phyloP scores from a whole-genome alignment of 2,329 filamentous ascomycete genomes.

The Sclerotinia glacialis region DNA sequence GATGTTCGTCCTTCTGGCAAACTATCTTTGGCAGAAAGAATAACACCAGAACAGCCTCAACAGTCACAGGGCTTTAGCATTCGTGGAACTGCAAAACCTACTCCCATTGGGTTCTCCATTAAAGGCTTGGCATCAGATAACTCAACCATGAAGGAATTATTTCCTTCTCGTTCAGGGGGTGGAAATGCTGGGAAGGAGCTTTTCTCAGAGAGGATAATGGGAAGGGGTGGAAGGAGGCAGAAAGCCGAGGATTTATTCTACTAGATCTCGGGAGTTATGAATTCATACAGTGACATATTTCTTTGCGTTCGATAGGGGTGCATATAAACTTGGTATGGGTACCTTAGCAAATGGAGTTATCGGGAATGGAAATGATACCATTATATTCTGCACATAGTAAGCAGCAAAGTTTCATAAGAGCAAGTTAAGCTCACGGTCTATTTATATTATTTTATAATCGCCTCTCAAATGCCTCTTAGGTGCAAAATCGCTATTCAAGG shows the following conservation, averaged over 20 bases:
- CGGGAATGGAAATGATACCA: slow-evolving; percentile 15
- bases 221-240: slow-evolving; percentile 57
- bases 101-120: slow-evolving; percentile 57
- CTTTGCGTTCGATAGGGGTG: background rate
- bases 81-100: slow-evolving; percentile 52
- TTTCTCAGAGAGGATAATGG: slow-evolving; percentile 59
- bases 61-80: slow-evolving; percentile 52
- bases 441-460: slow-evolving; percentile 12
- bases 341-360: slow-evolving; percentile 15
- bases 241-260: slow-evolving; percentile 72
- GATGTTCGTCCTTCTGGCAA: slow-evolving; percentile 33
- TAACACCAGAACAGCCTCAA: slow-evolving; percentile 38
- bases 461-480: background rate
- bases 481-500: background rate
- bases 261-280: slow-evolving; percentile 41
- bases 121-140: slow-evolving; percentile 61
- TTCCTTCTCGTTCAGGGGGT: slow-evolving; percentile 58
- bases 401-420: slow-evolving; percentile 5
- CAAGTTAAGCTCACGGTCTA: background rate
- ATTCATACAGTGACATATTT: background rate
- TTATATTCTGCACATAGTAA: slow-evolving; percentile 5
- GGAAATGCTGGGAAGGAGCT: slow-evolving; percentile 66
- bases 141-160: slow-evolving; percentile 61
- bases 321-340: background rate
- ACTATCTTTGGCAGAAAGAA: slow-evolving; percentile 29